A percentile compares a stretch with the other conserved stretches of the same genome.
phyloP scores from a whole-genome alignment of 2,329 filamentous ascomycete genomes.

The Fulvia fulva region DNA sequence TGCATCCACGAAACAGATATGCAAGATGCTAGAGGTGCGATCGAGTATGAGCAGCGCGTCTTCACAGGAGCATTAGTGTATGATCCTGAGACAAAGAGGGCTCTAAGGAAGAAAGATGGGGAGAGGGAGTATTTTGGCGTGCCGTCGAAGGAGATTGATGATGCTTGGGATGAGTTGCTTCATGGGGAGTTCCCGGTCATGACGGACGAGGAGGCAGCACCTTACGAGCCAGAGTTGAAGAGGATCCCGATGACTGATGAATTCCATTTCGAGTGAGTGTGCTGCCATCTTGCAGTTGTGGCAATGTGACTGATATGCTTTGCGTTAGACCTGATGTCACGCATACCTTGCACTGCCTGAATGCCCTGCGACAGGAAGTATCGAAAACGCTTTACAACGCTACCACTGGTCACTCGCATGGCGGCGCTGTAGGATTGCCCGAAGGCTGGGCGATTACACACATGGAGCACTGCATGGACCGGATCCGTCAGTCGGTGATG shows the following conservation, averaged over 20 bases:
- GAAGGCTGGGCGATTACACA: constrained; percentile 13
- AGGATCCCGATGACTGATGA: constrained; percentile 6
- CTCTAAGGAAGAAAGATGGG: constrained; percentile 7
- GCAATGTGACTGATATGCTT: not conserved
- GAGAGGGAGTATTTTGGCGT: constrained; percentile 18
- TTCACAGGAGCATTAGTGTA: constrained; percentile 16
- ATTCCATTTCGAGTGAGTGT: constrained; percentile 14
- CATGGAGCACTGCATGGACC: constrained; percentile 22
- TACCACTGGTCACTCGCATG: constrained; percentile 2
- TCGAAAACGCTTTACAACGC: constrained; percentile 16
- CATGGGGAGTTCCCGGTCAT: constrained; percentile 15
- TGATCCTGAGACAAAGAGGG: constrained; percentile 7
- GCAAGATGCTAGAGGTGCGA: constrained; percentile 9
- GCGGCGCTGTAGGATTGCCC: not conserved
- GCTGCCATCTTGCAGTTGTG: not conserved
- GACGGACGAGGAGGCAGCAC: constrained; percentile 11
- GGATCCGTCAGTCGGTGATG: constrained; percentile 19
- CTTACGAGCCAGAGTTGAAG: constrained; percentile 10
- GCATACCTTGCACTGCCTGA: constrained; percentile 24
- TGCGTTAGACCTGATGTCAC: constrained; percentile 16
- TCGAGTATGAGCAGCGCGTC: constrained; percentile 13
- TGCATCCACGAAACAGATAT: constrained; percentile 14
- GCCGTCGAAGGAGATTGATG: constrained; percentile 14
- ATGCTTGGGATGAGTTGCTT: constrained; percentile 16
- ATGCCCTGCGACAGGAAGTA: constrained; percentile 17